Conservation (phyloP, 2,329 filamentous ascomycete species). For the Neurospora sp. region DNA sequence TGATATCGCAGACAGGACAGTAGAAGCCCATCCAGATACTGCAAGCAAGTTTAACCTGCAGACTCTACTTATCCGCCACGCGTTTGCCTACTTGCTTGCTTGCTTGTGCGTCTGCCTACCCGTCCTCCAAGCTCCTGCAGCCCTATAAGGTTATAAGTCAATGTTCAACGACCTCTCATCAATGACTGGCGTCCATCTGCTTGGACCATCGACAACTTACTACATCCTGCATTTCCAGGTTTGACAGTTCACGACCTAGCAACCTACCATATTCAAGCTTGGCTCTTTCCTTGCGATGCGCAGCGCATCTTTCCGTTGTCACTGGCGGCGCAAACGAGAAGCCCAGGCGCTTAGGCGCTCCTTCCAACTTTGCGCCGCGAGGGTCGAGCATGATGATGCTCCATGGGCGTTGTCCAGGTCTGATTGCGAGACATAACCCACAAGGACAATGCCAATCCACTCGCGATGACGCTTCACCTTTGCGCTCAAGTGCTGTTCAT, state of each 20-base stretch:
- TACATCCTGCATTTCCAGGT: not conserved
- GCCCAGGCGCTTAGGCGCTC: not conserved
- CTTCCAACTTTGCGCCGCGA: not conserved
- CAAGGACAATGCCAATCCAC: not conserved
- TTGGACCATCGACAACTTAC: not conserved
- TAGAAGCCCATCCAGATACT: not conserved
- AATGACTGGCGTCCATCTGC: not conserved
- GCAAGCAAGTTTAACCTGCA: not conserved
- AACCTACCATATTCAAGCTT: not conserved
- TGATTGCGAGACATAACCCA: not conserved
- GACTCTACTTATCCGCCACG: not conserved
- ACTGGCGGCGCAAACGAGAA: not conserved
- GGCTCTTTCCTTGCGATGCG: not conserved
- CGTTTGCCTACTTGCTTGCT: not conserved
- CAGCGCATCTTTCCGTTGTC: not conserved
- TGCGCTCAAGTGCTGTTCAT: not conserved
- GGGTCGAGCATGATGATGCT: not conserved
- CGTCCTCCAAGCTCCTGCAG: not conserved
- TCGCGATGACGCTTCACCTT: not conserved
- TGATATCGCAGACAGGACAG: not conserved
- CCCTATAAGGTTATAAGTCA: not conserved
- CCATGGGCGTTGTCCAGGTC: not conserved
- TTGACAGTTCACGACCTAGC: not conserved
- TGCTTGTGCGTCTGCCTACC: not conserved
- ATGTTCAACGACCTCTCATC: not conserved